Conservation (phyloP, 176 grass and related monocot genomes). For the Hsuehochloa calcarea region DNA sequence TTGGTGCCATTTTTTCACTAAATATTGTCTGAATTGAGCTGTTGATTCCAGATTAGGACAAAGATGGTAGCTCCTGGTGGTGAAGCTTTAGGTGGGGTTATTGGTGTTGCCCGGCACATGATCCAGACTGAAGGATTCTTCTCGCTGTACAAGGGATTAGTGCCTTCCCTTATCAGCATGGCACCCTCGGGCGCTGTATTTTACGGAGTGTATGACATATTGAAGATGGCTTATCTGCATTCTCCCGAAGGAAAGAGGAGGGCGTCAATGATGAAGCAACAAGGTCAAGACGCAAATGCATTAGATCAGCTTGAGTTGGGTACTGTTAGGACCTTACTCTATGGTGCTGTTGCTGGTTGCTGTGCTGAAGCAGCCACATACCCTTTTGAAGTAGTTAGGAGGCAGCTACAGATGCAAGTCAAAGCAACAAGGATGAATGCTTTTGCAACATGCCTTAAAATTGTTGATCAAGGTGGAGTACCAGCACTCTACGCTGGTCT, state of each 20-base stretch:
- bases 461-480: slow-evolving; percentile 90
- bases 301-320: slow-evolving; percentile 90
- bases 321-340: slow-evolving; percentile 77
- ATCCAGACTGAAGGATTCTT: slow-evolving; percentile 92
- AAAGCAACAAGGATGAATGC: slow-evolving; percentile 86
- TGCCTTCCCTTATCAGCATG: slow-evolving; percentile 97
- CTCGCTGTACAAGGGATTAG: slow-evolving; percentile 88
- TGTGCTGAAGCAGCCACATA: slow-evolving; percentile 93
- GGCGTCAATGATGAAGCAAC: slow-evolving; percentile 55
- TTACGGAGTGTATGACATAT: slow-evolving; percentile 95
- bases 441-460: slow-evolving; percentile 79
- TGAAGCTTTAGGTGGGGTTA: slow-evolving; percentile 87
- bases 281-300: slow-evolving; percentile 71
- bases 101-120: slow-evolving; percentile 85
- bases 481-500: slow-evolving; percentile 92
- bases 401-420: slow-evolving; percentile 92
- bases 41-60: slow-evolving; percentile 84
- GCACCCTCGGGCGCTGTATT: slow-evolving; percentile 98
- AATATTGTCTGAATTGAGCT: slow-evolving; percentile 9
- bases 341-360: slow-evolving; percentile 86
- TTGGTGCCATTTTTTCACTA: neutral
- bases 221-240: slow-evolving; percentile 83
- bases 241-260: slow-evolving; percentile 75
- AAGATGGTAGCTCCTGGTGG: slow-evolving; percentile 95
- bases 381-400: slow-evolving; percentile 92